Evolutionary conservation across 805 yeast species (phyloP).

Genomic region (Kodamaea leandrae): DNA sequence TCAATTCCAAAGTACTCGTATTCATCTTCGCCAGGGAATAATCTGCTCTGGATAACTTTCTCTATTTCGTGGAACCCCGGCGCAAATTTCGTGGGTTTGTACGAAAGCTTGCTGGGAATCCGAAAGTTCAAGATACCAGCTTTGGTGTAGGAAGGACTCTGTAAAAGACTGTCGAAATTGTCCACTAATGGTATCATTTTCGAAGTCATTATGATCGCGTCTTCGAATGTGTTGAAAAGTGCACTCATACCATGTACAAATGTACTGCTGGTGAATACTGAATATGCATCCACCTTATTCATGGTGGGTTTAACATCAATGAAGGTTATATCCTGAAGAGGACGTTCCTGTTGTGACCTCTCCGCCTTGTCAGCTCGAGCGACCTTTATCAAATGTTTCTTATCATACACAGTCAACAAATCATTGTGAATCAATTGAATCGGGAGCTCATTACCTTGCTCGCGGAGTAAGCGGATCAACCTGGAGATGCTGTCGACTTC

Average conservation of each 20-base stretch:
- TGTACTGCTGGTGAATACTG: constrained; percentile 1
- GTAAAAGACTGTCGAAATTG: constrained; percentile 16
- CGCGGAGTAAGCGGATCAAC: constrained; percentile 25
- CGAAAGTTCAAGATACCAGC: constrained; percentile 30
- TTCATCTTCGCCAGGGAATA: constrained; percentile 23
- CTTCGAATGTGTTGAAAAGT: constrained; percentile 34
- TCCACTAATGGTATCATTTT: constrained; percentile 18
- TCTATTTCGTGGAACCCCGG: constrained; percentile 33
- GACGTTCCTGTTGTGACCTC: constrained; percentile 13
- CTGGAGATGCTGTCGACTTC: constrained; percentile 21
- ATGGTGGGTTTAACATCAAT: constrained; percentile 22
- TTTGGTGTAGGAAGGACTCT: constrained; percentile 16
- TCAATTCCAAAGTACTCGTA: constrained; percentile 17
- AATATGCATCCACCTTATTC: constrained; percentile 10
- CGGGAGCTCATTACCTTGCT: constrained; percentile 27
- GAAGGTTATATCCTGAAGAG: constrained; percentile 26
- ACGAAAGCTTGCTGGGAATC: constrained; percentile 21
- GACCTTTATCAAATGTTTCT: constrained; percentile 11
- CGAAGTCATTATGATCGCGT: constrained; percentile 27
- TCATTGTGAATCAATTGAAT: constrained; percentile 24
- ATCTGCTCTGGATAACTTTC: constrained; percentile 19
- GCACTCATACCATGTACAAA: constrained; percentile 22
- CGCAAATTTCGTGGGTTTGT: constrained; percentile 17
- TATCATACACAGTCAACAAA: constrained; percentile 13
- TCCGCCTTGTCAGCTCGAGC: constrained; percentile 9